phyloP scores from a whole-genome alignment of 495 filamentous ascomycete genomes.

The Xylaria acuta region DNA sequence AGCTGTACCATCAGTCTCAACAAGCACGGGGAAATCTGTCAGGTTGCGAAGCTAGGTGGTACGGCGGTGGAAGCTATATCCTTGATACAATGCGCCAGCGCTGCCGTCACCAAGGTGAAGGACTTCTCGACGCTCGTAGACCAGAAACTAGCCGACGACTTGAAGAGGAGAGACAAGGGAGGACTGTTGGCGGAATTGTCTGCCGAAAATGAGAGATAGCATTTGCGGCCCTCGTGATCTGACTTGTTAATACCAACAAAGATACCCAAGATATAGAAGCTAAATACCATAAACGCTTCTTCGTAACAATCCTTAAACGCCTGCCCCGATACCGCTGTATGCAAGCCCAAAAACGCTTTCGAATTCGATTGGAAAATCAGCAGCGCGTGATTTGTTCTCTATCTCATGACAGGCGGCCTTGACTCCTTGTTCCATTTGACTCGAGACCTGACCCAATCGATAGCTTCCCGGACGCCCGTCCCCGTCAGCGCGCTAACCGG shows the following conservation, averaged over 20 bases:
- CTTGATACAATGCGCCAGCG: constrained; percentile 70
- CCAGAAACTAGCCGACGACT: constrained; percentile 74
- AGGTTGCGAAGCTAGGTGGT: constrained; percentile 87
- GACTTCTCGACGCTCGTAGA: constrained; percentile 75
- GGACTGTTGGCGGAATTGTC: constrained; percentile 79
- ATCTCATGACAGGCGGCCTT: constrained; percentile 91
- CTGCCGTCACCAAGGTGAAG: constrained; percentile 79
- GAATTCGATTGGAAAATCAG: constrained; percentile 8
- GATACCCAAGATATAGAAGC: constrained; percentile 40
- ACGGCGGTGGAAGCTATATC: constrained; percentile 76
- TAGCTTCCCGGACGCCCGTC: constrained; percentile 88
- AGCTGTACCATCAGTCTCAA: constrained; percentile 88
- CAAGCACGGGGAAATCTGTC: constrained; percentile 87
- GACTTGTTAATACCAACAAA: constrained; percentile 36
- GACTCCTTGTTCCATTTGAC: constrained; percentile 97
- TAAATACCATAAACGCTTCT: constrained; percentile 28
- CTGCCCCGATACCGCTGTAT: constrained; percentile 27
- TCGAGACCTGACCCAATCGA: constrained; percentile 90
- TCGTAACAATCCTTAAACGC: constrained; percentile 25
- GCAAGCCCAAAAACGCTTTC: constrained; percentile 32
- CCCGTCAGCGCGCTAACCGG: constrained; percentile 91
- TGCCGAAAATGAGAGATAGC: constrained; percentile 78
- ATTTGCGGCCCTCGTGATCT: constrained; percentile 29
- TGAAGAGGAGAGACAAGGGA: constrained; percentile 72
- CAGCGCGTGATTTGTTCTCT: constrained; percentile 20